These are phyloP conservation scores for Leccinellum rugosiceps DNA, from an alignment of 768 basidiomycete genomes.

Conservation along the genomic window DNA sequence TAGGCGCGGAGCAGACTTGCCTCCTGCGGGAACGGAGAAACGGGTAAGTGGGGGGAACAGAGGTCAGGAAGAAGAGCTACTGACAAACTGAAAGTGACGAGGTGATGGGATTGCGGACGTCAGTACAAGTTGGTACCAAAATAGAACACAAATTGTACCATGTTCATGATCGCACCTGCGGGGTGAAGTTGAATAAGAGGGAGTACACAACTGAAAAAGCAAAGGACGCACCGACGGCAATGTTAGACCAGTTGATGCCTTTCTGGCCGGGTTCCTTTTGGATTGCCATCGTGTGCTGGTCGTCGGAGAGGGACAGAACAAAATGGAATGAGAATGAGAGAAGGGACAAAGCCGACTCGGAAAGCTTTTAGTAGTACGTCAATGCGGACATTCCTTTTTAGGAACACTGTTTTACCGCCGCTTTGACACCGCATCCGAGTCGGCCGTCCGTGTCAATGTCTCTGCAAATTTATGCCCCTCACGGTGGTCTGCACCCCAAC, in stretches of 20 bases:
- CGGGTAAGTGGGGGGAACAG: conserved; percentile 10
- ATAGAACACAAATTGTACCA: conserved; percentile 56
- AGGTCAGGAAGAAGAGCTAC: conserved; percentile 7
- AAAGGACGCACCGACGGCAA: conserved; percentile 76
- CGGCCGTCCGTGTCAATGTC: background rate
- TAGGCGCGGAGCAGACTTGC: conserved; percentile 41
- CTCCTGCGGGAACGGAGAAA: conserved; percentile 49
- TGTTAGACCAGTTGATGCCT: conserved; percentile 91
- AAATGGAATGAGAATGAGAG: conserved; percentile 7
- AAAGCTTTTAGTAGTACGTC: background rate
- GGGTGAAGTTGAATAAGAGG: conserved; percentile 5
- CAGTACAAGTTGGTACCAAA: conserved; percentile 18
- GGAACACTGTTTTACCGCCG: background rate
- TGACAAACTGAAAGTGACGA: conserved; percentile 43
- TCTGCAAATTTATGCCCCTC: background rate
- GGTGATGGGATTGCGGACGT: conserved; percentile 6
- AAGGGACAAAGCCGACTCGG: background rate
- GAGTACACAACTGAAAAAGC: conserved; percentile 17
- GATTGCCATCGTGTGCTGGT: conserved; percentile 61
- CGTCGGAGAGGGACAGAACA: conserved; percentile 13
- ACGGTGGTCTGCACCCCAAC: background rate
- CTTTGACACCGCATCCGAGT: background rate
- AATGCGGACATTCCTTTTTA: background rate
- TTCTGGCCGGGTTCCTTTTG: conserved; percentile 87
- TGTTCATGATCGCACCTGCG: conserved; percentile 95